Percentiles rank a stretch among this genome's conserved stretches.
Evolutionary conservation across 352 stramenopile species (phyloP).

Genomic region (Pythium scleroteichum): DNA sequence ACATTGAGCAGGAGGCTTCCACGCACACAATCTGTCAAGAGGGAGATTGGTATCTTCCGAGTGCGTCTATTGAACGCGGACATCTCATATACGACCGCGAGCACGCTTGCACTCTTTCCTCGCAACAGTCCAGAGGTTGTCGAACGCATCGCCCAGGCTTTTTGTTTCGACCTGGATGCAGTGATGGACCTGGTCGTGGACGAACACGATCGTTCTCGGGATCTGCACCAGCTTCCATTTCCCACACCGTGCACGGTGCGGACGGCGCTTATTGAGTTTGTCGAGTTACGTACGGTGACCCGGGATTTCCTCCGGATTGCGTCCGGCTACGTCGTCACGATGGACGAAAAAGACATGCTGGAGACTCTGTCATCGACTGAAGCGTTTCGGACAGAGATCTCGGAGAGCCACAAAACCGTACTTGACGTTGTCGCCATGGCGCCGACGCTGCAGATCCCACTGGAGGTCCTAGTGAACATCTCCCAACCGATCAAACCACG

Average conservation of each 20-base stretch:
- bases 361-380: constrained; percentile 58
- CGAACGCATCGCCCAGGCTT: constrained; percentile 52
- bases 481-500: constrained; percentile 85
- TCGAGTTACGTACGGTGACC: constrained; percentile 84
- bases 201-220: background rate
- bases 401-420: constrained; percentile 66
- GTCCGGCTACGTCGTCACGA: constrained; percentile 43
- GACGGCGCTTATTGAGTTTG: constrained; percentile 87
- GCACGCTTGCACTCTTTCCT: constrained; percentile 84
- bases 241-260: constrained; percentile 88
- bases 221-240: constrained; percentile 63
- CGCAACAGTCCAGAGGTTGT: constrained; percentile 69
- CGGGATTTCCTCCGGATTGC: constrained; percentile 51
- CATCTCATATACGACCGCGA: constrained; percentile 75
- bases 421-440: constrained; percentile 74
- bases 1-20: too few relatives aligned
- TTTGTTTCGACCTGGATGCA: constrained; percentile 85
- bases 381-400: constrained; percentile 85
- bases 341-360: constrained; percentile 44
- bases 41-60: constrained; percentile 30
- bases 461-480: constrained; percentile 84
- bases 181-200: constrained; percentile 64
- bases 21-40: too few relatives aligned
- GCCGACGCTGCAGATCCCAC: constrained; percentile 43
- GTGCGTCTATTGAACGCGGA: constrained; percentile 52